Evolutionary conservation across 192 early-diverging fungal genomes (phyloP).

Genomic region (Chytriomyces confervae): DNA sequence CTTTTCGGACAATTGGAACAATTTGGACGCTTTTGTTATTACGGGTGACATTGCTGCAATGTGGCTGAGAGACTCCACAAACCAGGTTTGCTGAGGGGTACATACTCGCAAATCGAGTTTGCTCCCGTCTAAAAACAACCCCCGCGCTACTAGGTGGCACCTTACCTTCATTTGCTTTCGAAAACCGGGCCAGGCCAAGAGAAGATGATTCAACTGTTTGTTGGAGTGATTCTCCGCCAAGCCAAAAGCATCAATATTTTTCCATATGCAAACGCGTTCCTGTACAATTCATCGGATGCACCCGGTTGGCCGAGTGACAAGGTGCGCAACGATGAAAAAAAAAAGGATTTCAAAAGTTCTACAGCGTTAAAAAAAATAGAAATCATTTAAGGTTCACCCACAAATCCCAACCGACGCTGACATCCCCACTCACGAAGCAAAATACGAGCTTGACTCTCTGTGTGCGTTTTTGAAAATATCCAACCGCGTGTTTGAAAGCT

Average conservation of each 20-base stretch:
- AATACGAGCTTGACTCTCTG: slow-evolving; percentile 74
- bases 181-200: not conserved
- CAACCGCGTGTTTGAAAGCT: slow-evolving; percentile 54
- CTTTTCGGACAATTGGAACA: not conserved
- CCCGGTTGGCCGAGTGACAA: slow-evolving; percentile 41
- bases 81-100: slow-evolving; percentile 54
- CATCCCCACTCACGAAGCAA: slow-evolving; percentile 62
- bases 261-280: slow-evolving; percentile 71
- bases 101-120: no score
- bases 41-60: slow-evolving; percentile 78
- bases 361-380: no score
- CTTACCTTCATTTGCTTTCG: not conserved
- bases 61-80: slow-evolving; percentile 77
- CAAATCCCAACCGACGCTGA: slow-evolving; percentile 31
- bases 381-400: slow-evolving; percentile 49
- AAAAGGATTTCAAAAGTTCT: no score
- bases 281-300: slow-evolving; percentile 17
- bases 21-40: slow-evolving; percentile 67
- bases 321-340: no score
- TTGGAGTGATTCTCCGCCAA: slow-evolving; percentile 65
- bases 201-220: slow-evolving; percentile 39
- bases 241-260: slow-evolving; percentile 28
- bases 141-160: not conserved
- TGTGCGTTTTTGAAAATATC: slow-evolving; percentile 68
- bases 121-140: no score